Percentiles rank a stretch among this genome's conserved stretches.
phyloP scores from a whole-genome alignment of 2,329 filamentous ascomycete genomes.

The Trichoderma arundinaceum region DNA sequence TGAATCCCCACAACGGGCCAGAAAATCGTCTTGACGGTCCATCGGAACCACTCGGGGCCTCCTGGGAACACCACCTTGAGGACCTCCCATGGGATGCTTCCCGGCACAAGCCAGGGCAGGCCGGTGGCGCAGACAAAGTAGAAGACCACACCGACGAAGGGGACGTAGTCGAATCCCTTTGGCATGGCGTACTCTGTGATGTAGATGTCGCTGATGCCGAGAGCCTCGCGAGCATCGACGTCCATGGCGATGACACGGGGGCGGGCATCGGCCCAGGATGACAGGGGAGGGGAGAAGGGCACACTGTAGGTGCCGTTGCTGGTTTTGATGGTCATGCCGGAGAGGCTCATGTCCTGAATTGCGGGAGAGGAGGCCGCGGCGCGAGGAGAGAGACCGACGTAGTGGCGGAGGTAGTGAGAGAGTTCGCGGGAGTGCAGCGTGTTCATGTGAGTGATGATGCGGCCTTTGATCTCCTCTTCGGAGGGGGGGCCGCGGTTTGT shows the following conservation, averaged over 20 bases:
- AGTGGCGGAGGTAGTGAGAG: conserved; percentile 77
- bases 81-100: conserved; percentile 55
- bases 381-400: conserved; percentile 61
- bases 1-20: conserved; percentile 69
- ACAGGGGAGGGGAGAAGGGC: conserved; percentile 72
- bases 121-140: conserved; percentile 60
- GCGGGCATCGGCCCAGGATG: conserved; percentile 69
- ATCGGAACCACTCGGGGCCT: conserved; percentile 63
- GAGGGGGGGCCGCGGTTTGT: conserved; percentile 22
- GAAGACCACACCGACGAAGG: conserved; percentile 60
- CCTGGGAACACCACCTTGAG: conserved; percentile 60
- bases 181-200: conserved; percentile 52
- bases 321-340: conserved; percentile 65
- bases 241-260: conserved; percentile 74
- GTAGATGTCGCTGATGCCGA: conserved; percentile 61
- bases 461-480: conserved; percentile 43
- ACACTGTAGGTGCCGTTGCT: conserved; percentile 56
- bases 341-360: conserved; percentile 69
- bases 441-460: conserved; percentile 82
- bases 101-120: conserved; percentile 57
- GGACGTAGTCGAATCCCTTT: conserved; percentile 53
- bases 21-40: conserved; percentile 64
- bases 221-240: conserved; percentile 58
- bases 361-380: conserved; percentile 60
- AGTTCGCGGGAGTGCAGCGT: conserved; percentile 77